Conservation (phyloP, 2,329 filamentous ascomycete genomes). For the Calonectria naviculata region DNA sequence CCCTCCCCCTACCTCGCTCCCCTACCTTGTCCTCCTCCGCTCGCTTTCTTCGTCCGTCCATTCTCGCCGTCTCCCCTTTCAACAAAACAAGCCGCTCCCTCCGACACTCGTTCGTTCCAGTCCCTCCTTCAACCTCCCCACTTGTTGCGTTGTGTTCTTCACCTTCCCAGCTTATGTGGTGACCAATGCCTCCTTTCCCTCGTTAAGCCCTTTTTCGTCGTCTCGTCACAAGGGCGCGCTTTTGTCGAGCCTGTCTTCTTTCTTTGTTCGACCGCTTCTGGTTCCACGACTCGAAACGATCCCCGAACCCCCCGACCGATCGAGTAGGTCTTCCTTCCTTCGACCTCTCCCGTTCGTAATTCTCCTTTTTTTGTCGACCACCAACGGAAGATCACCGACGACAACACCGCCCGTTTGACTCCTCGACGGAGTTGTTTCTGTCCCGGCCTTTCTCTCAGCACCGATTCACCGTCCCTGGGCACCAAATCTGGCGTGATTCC, state of each 20-base stretch:
- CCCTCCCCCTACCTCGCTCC: constrained; percentile 40
- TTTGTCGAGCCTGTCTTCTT: constrained; percentile 28
- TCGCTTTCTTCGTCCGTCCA: constrained; percentile 37
- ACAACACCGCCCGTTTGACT: constrained; percentile 9
- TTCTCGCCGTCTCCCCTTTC: constrained; percentile 49
- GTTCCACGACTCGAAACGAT: constrained; percentile 31
- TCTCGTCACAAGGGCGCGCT: constrained; percentile 25
- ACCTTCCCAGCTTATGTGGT: constrained; percentile 31
- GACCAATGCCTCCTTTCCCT: constrained; percentile 33
- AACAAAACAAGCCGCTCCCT: constrained; percentile 54
- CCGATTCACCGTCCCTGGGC: constrained; percentile 12
- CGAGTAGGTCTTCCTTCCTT: constrained; percentile 20
- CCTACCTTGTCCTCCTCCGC: constrained; percentile 33
- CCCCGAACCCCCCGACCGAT: constrained; percentile 22
- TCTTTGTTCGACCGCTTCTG: constrained; percentile 31
- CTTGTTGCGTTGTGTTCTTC: constrained; percentile 38
- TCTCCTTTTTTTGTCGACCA: constrained; percentile 17
- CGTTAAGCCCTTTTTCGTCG: constrained; percentile 31
- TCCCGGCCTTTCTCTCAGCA: neutral
- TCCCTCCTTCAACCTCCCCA: constrained; percentile 50
- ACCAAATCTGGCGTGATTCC: constrained; percentile 14
- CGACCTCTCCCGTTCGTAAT: neutral
- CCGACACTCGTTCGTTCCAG: constrained; percentile 52
- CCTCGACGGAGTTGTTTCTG: constrained; percentile 15
- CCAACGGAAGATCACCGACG: constrained; percentile 27